Percentiles rank a stretch among this genome's conserved stretches.
Evolutionary conservation across 768 basidiomycete species (phyloP).

Genomic region (Cyclocybe aegerita): DNA sequence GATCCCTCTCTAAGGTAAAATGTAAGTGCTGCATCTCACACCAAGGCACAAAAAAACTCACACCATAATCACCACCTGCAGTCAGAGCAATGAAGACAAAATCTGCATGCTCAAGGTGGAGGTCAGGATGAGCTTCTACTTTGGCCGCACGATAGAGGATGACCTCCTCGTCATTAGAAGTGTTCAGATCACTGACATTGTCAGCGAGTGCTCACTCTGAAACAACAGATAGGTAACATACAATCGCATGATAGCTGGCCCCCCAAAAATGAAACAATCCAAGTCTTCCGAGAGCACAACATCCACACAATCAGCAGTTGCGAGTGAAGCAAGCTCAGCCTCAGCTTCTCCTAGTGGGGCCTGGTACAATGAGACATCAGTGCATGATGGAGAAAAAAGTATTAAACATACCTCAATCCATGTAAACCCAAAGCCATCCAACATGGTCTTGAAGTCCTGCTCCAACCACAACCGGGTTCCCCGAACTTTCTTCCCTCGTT

Average conservation of each 20-base stretch:
- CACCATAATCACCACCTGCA: conserved; percentile 3
- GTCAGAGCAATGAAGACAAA: conserved; percentile 3
- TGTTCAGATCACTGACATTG: background rate
- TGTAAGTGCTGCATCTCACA: background rate
- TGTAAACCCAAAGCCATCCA: background rate
- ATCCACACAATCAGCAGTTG: background rate
- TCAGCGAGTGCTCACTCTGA: background rate
- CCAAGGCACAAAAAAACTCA: background rate
- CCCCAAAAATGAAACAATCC: background rate
- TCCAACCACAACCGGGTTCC: background rate
- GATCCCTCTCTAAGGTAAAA: background rate
- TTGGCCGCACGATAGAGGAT: background rate
- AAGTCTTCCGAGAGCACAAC: background rate
- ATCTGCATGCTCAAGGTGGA: background rate
- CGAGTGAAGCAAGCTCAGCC: conserved; percentile 1
- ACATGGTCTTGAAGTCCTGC: background rate
- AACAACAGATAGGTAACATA: background rate
- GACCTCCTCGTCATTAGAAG: too few relatives aligned
- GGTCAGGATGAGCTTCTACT: background rate
- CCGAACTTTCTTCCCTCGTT: background rate
- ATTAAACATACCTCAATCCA: background rate
- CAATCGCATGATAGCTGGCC: background rate
- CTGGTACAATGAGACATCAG: too few relatives aligned
- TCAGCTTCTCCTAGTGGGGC: conserved; percentile 2
- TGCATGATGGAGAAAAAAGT: too few relatives aligned